Evolutionary conservation across 495 filamentous ascomycete genomes (phyloP).

Genomic region (Pseudoneurospora amorphoporcata): DNA sequence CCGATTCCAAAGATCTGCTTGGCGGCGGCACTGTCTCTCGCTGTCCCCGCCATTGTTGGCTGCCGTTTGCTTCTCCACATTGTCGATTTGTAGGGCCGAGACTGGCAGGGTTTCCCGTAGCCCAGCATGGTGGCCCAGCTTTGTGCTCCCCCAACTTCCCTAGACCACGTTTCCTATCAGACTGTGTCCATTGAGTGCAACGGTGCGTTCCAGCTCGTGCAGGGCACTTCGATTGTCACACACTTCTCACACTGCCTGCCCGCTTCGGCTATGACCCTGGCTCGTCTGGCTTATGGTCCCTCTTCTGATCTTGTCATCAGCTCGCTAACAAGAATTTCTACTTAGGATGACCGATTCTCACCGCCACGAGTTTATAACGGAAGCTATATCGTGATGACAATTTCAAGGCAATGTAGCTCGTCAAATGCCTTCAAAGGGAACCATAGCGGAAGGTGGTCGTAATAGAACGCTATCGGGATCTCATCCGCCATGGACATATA

Average conservation of each 20-base stretch:
- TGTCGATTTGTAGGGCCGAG: neutral
- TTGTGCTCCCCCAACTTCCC: neutral
- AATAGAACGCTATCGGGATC: neutral
- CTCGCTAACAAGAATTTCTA: neutral
- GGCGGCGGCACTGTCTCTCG: slow-evolving; percentile 3
- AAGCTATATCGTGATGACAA: neutral
- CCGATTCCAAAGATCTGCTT: neutral
- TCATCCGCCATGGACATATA: neutral
- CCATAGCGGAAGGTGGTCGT: neutral
- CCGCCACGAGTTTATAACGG: neutral
- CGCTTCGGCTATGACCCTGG: neutral
- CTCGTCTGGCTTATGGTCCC: neutral
- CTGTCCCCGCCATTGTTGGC: slow-evolving; percentile 1
- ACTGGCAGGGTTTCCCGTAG: neutral
- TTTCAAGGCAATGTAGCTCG: neutral
- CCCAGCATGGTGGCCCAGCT: neutral
- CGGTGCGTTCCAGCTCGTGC: neutral
- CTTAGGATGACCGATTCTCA: neutral
- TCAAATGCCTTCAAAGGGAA: neutral
- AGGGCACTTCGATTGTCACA: neutral
- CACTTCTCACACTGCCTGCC: neutral
- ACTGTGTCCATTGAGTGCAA: neutral
- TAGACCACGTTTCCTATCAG: neutral
- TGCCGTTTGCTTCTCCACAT: neutral
- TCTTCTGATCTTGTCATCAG: neutral